Percentiles rank a stretch among this genome's conserved stretches.
phyloP scores from a whole-genome alignment of 305 asterid species.

The Withania somnifera region DNA sequence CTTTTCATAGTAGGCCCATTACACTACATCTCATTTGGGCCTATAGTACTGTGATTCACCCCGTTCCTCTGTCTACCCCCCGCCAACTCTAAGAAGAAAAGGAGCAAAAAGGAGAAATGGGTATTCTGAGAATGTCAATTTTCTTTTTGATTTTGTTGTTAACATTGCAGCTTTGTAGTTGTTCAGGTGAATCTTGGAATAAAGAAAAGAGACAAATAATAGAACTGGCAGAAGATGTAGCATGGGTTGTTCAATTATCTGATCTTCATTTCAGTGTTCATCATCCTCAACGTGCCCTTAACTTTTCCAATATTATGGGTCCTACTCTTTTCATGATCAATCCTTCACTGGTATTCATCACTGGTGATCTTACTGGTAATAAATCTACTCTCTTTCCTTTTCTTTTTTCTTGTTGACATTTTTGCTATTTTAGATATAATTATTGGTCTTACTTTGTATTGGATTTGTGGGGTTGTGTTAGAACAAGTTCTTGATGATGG shows the following conservation, averaged over 20 bases:
- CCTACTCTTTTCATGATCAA: conserved; percentile 71
- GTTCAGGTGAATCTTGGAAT: not conserved
- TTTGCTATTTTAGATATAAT: not conserved
- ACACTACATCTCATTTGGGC: not conserved
- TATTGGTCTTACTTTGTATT: too few species aligned
- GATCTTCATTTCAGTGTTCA: conserved; percentile 98
- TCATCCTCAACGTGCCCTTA: conserved; percentile 68
- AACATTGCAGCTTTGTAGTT: not conserved
- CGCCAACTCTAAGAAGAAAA: not conserved
- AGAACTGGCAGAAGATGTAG: conserved; percentile 60
- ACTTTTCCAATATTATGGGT: conserved; percentile 44
- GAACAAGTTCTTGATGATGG: not conserved
- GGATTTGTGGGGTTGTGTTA: too few species aligned
- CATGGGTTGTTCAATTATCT: conserved; percentile 92
- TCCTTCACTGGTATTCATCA: conserved; percentile 77
- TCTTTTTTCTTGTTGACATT: not conserved
- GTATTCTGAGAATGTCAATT: not conserved
- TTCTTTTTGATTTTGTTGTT: not conserved
- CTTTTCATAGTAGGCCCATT: not conserved
- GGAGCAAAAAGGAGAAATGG: not conserved
- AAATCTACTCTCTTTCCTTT: not conserved
- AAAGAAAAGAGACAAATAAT: conserved; percentile 22
- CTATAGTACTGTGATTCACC: not conserved
- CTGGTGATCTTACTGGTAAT: conserved; percentile 96
- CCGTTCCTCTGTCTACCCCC: not conserved